These are phyloP conservation scores for Sordariomycetes sp. DNA, from an alignment of 2,329 filamentous ascomycete species.

Conservation along the genomic window DNA sequence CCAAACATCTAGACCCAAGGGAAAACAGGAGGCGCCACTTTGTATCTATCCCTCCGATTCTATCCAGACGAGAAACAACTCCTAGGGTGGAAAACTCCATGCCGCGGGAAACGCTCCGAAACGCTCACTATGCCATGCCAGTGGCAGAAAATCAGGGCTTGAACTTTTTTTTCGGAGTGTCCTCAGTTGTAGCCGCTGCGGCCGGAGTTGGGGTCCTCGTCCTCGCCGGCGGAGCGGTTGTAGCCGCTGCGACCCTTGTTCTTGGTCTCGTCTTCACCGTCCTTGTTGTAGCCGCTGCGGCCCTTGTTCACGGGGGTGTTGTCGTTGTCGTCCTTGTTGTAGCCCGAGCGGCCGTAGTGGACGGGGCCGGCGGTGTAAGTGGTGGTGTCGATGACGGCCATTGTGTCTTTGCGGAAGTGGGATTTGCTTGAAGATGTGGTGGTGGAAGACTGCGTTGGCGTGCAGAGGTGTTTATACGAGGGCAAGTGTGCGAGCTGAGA, in stretches of 20 bases:
- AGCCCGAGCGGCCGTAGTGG: slow-evolving; percentile 9
- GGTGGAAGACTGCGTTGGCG: no score
- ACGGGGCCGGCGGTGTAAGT: slow-evolving; percentile 14
- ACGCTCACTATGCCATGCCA: slow-evolving; percentile 7
- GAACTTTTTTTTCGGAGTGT: not conserved
- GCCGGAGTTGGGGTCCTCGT: slow-evolving; percentile 16
- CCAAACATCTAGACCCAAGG: no score
- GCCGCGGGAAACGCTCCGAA: slow-evolving; percentile 1
- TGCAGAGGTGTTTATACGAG: not conserved
- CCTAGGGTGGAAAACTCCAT: no score
- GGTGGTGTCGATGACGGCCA: slow-evolving; percentile 17
- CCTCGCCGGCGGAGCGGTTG: slow-evolving; percentile 23
- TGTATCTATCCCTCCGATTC: no score
- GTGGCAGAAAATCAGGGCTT: no score
- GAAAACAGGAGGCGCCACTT: no score
- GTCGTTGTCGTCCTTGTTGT: slow-evolving; percentile 5
- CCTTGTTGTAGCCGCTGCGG: slow-evolving; percentile 31
- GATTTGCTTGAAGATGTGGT: not conserved
- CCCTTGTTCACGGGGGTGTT: slow-evolving; percentile 20
- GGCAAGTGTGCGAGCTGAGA: not conserved
- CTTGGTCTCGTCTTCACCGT: slow-evolving; percentile 2
- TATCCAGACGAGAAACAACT: no score
- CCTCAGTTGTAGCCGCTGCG: slow-evolving; percentile 28
- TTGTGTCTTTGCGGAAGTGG: slow-evolving; percentile 4
- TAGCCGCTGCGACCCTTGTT: slow-evolving; percentile 28